Conservation (phyloP, 2,329 filamentous ascomycete species). For the Fusarium sp. region DNA sequence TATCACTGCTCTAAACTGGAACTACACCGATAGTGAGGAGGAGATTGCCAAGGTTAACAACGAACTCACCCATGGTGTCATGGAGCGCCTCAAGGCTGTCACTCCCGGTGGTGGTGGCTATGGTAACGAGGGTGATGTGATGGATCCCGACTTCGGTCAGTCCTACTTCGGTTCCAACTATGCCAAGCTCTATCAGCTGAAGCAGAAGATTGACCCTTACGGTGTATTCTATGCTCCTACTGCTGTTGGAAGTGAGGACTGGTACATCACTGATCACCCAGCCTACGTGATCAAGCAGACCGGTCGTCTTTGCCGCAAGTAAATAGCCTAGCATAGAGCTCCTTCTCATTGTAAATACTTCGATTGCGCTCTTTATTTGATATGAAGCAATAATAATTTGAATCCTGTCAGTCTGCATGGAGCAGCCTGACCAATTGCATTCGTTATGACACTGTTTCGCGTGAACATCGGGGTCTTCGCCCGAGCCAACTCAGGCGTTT, state of each 20-base stretch:
- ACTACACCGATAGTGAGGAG: neutral
- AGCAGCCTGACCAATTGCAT: neutral
- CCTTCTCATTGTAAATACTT: neutral
- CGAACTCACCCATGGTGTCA: slow-evolving; percentile 30
- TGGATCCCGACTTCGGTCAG: slow-evolving; percentile 49
- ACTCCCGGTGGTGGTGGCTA: slow-evolving; percentile 42
- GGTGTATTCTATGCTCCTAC: slow-evolving; percentile 49
- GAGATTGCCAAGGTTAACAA: slow-evolving; percentile 41
- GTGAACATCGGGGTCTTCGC: neutral
- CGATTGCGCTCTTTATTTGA: neutral
- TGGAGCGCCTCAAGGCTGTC: slow-evolving; percentile 36
- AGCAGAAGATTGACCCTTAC: slow-evolving; percentile 49
- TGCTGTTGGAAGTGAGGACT: slow-evolving; percentile 51
- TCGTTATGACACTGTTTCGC: neutral
- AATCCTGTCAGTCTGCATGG: neutral
- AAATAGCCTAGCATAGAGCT: neutral
- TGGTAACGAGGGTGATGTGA: slow-evolving; percentile 47
- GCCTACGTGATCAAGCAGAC: slow-evolving; percentile 30
- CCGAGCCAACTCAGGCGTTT: no score
- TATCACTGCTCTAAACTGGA: slow-evolving; percentile 41
- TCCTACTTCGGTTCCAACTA: slow-evolving; percentile 51
- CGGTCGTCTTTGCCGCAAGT: slow-evolving; percentile 29
- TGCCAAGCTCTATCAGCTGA: slow-evolving; percentile 45
- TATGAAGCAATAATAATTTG: neutral
- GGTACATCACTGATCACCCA: slow-evolving; percentile 34